Evolutionary conservation across 1,139 yeast genomes (phyloP).

Genomic region (Eremothecium gossypii): DNA sequence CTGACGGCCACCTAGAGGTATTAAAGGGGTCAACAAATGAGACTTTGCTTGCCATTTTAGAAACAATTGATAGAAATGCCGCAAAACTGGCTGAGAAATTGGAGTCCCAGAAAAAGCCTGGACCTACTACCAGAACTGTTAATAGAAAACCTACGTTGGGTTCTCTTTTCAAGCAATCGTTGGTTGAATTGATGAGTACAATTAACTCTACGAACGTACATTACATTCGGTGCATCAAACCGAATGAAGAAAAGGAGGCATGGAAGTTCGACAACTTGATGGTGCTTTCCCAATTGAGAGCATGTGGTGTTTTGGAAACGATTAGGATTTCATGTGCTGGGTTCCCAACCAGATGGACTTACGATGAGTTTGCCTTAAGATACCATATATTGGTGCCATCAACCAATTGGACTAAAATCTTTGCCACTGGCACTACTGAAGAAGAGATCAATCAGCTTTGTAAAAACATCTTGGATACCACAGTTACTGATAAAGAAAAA

Average conservation of each 20-base stretch:
- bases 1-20: slow-evolving; percentile 88
- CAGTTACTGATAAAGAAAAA: slow-evolving; percentile 54
- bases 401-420: slow-evolving; percentile 54
- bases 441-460: slow-evolving; percentile 58
- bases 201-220: slow-evolving; percentile 92
- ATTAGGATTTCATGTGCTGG: slow-evolving; percentile 96
- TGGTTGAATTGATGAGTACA: slow-evolving; percentile 87
- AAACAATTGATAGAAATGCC: slow-evolving; percentile 52
- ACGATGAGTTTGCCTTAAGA: slow-evolving; percentile 85
- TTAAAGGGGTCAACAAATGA: slow-evolving; percentile 60
- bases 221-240: slow-evolving; percentile 94
- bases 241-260: slow-evolving; percentile 86
- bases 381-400: slow-evolving; percentile 78
- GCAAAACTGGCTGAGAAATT: slow-evolving; percentile 38
- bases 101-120: slow-evolving; percentile 29
- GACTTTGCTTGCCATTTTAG: slow-evolving; percentile 54
- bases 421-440: slow-evolving; percentile 46
- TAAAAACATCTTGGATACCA: slow-evolving; percentile 51
- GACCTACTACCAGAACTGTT: slow-evolving; percentile 35
- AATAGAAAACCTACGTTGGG: slow-evolving; percentile 89
- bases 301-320: slow-evolving; percentile 97
- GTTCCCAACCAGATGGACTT: slow-evolving; percentile 94
- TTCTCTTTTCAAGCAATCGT: slow-evolving; percentile 83
- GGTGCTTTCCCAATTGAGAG: slow-evolving; percentile 92
- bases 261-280: slow-evolving; percentile 94